Evolutionary conservation across 2,329 filamentous ascomycete species (phyloP).

Genomic region (Aspergillus fructus): DNA sequence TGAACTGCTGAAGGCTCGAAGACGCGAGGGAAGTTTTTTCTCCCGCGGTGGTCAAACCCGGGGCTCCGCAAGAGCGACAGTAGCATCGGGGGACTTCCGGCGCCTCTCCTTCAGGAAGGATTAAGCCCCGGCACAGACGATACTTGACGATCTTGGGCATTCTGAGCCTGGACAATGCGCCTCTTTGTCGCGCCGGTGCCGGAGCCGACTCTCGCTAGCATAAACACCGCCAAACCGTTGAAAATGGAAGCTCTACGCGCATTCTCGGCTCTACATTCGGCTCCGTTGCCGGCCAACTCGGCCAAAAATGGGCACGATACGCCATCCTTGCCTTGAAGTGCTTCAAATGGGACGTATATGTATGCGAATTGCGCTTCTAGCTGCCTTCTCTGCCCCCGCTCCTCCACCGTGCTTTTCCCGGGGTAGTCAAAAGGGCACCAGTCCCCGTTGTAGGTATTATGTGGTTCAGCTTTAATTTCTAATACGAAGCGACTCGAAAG

Average conservation of each 20-base stretch:
- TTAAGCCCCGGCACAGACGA: background rate
- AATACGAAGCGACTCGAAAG: background rate
- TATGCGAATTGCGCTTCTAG: too few relatives aligned
- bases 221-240: background rate
- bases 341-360: too few relatives aligned
- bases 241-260: background rate
- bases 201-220: background rate
- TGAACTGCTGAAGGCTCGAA: background rate
- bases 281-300: background rate
- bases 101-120: background rate
- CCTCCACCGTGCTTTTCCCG: background rate
- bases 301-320: background rate
- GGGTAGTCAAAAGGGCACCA: background rate
- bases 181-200: background rate
- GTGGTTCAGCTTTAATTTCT: background rate
- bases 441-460: background rate
- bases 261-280: background rate
- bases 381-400: background rate
- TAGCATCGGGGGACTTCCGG: background rate
- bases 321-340: too few relatives aligned
- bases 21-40: background rate
- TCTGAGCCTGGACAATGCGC: background rate
- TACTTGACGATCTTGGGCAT: background rate
- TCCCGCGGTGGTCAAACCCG: background rate
- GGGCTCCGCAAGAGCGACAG: slow-evolving; percentile 1